Evolutionary conservation across 129 eudicot genomes (phyloP).

Genomic region (Centrapalus pauciflorus): DNA sequence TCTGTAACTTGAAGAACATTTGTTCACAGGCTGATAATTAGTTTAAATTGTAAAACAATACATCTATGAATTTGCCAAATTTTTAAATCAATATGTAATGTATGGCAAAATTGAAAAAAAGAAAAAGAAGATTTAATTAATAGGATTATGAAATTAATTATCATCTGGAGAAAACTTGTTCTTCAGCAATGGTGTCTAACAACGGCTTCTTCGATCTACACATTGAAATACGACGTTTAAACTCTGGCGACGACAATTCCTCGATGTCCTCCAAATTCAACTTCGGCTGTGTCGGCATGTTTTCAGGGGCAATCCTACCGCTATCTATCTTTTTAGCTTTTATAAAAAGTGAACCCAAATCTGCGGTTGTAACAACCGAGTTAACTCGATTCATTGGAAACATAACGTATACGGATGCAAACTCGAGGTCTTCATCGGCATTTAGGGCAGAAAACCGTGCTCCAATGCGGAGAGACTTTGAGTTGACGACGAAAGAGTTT

Average conservation of each 20-base stretch:
- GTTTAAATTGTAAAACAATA: constrained; percentile 2
- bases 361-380: constrained; percentile 49
- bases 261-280: constrained; percentile 32
- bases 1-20: not conserved
- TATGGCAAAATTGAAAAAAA: not conserved
- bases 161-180: constrained; percentile 48
- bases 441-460: constrained; percentile 54
- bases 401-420: constrained; percentile 53
- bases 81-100: constrained; percentile 13
- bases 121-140: not conserved
- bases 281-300: constrained; percentile 14
- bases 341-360: constrained; percentile 48
- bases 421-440: constrained; percentile 76
- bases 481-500: constrained; percentile 49
- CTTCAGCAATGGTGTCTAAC: constrained; percentile 88
- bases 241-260: constrained; percentile 38
- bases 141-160: not conserved
- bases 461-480: constrained; percentile 54
- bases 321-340: constrained; percentile 37
- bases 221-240: constrained; percentile 46
- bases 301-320: constrained; percentile 42
- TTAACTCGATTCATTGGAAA: constrained; percentile 65
- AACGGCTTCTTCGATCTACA: constrained; percentile 88
- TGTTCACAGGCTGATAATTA: too few relatives aligned
- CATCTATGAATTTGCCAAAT: not conserved